Percentiles rank a stretch among this genome's conserved stretches.
Conservation (phyloP, 345 rosid species). For the Gossypioides kirkii region DNA sequence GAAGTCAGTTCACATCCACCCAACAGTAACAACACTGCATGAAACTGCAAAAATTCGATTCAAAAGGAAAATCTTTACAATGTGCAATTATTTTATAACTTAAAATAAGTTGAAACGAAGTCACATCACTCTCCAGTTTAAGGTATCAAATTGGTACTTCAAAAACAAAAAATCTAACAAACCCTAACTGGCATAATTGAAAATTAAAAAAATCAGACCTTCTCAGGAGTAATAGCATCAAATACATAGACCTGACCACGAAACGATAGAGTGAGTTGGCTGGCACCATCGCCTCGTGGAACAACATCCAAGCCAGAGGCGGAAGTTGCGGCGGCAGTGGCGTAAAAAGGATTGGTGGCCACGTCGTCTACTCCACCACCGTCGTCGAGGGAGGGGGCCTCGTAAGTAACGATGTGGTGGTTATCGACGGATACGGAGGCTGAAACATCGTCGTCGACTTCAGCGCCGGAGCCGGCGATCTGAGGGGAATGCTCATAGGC, state of each 20-base stretch:
- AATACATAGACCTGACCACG: conserved; percentile 91
- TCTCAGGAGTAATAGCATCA: conserved; percentile 72
- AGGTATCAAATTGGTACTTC: not conserved
- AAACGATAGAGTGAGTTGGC: conserved; percentile 77
- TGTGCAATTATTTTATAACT: not conserved
- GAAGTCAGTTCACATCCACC: conserved; percentile 74
- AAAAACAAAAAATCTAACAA: not conserved
- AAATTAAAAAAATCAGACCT: conserved; percentile 34
- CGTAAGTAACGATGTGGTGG: conserved; percentile 33
- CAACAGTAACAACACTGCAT: conserved; percentile 65
- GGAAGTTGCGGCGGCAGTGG: conserved; percentile 20
- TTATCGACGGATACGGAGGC: conserved; percentile 34
- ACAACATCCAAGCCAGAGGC: conserved; percentile 34
- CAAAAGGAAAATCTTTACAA: not conserved
- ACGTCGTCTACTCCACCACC: conserved; percentile 48
- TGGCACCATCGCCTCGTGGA: conserved; percentile 31
- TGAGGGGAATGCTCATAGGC: conserved; percentile 46
- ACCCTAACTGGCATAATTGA: conserved; percentile 12
- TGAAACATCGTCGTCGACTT: conserved; percentile 38
- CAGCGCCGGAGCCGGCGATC: conserved; percentile 32
- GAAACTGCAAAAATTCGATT: conserved; percentile 42
- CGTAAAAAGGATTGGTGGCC: conserved; percentile 48
- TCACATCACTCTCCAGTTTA: not conserved
- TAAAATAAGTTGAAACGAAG: conserved; percentile 3
- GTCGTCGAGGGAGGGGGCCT: conserved; percentile 40